Evolutionary conservation across 1,284 basidiomycete genomes (phyloP).

Genomic region (Sutorius eximius): DNA sequence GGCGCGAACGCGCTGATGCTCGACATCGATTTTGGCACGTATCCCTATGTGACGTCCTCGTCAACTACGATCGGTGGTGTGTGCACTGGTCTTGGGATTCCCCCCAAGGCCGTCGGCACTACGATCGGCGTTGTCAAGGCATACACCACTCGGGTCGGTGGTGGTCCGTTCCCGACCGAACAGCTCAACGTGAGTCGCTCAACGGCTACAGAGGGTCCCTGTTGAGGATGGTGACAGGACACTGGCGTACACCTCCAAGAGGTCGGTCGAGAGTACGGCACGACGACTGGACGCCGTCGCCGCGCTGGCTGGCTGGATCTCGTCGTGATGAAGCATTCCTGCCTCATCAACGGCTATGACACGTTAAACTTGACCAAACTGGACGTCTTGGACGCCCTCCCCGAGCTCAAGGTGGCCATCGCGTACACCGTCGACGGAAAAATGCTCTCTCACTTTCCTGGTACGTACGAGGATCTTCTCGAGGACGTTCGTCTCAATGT

Average conservation of each 20-base stretch:
- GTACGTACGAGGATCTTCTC: conserved; percentile 43
- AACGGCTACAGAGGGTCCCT: background rate
- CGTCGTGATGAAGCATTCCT: conserved; percentile 92
- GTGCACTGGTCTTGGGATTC: conserved; percentile 94
- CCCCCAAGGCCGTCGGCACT: conserved; percentile 82
- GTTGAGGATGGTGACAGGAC: conserved; percentile 46
- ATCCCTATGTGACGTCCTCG: conserved; percentile 95
- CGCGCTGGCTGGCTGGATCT: conserved; percentile 98
- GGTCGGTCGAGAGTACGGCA: conserved; percentile 90
- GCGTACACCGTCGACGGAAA: conserved; percentile 81
- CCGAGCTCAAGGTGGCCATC: conserved; percentile 88
- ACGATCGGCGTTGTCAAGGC: conserved; percentile 95
- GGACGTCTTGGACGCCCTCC: conserved; percentile 85
- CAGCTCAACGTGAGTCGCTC: conserved; percentile 72
- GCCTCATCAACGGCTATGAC: conserved; percentile 95
- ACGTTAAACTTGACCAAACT: conserved; percentile 94
- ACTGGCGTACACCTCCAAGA: conserved; percentile 90
- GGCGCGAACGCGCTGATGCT: conserved; percentile 99
- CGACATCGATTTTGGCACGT: conserved; percentile 97
- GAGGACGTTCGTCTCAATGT: conserved; percentile 6
- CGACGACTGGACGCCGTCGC: conserved; percentile 88
- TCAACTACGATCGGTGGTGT: conserved; percentile 93
- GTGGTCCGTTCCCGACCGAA: conserved; percentile 97
- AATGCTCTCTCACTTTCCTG: conserved; percentile 86
- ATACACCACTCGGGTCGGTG: conserved; percentile 96